phyloP scores from a whole-genome alignment of 192 early-diverging fungal species.

The Rhizophagus sp. region DNA sequence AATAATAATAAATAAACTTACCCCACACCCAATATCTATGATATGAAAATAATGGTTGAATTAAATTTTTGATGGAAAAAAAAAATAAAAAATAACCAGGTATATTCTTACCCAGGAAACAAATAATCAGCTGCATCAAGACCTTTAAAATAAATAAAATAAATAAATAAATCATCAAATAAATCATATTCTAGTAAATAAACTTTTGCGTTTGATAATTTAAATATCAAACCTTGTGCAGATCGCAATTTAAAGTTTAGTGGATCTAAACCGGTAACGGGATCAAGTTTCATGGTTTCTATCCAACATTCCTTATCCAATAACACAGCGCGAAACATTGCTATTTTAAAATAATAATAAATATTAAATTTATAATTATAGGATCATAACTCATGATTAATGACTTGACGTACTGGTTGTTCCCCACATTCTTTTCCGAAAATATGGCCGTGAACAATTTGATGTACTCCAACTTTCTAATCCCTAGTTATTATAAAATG shows the following conservation, averaged over 20 bases:
- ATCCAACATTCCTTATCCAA: constrained; percentile 89
- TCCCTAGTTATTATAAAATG: constrained; percentile 31
- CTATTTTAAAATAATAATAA: constrained; percentile 33
- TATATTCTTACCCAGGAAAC: constrained; percentile 66
- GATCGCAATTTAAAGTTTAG: constrained; percentile 79
- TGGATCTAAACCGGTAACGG: constrained; percentile 83
- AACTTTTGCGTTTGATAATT: no score
- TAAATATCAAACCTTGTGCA: constrained; percentile 53
- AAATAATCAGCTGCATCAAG: constrained; percentile 91
- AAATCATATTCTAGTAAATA: not conserved
- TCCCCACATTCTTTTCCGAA: constrained; percentile 87
- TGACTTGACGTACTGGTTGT: constrained; percentile 54
- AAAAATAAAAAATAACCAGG: not conserved
- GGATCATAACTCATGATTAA: not conserved
- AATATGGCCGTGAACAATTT: constrained; percentile 78
- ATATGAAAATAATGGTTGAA: not conserved
- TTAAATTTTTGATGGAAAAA: not conserved
- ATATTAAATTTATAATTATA: not conserved
- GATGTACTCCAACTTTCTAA: constrained; percentile 86
- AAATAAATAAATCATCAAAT: not conserved
- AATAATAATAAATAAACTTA: constrained; percentile 20
- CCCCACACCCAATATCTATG: constrained; percentile 86
- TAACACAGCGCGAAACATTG: constrained; percentile 82
- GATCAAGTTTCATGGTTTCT: constrained; percentile 79
- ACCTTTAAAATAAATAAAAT: constrained; percentile 38